Percentiles rank a stretch among this genome's conserved stretches.
phyloP scores from a whole-genome alignment of 2,329 filamentous ascomycete species.

The Aspergillus sp. region DNA sequence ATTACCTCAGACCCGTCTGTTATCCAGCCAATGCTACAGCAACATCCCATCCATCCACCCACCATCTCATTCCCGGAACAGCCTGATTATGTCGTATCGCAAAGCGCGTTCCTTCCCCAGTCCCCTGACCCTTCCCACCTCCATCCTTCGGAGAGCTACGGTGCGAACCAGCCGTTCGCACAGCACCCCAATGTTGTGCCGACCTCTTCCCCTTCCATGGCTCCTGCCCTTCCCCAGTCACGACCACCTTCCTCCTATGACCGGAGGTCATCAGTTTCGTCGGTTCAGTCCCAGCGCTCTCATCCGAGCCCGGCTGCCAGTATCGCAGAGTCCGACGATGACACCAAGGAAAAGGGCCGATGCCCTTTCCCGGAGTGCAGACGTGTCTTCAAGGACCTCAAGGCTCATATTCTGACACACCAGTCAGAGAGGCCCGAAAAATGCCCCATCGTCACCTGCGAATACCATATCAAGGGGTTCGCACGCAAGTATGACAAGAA shows the following conservation, averaged over 20 bases:
- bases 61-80: slow-evolving; percentile 39
- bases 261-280: slow-evolving; percentile 69
- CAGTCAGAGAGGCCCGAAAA: slow-evolving; percentile 89
- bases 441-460: slow-evolving; percentile 87
- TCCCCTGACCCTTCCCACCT: slow-evolving; percentile 42
- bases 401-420: slow-evolving; percentile 93
- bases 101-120: slow-evolving; percentile 32
- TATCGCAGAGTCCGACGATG: slow-evolving; percentile 63
- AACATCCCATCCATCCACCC: slow-evolving; percentile 30
- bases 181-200: slow-evolving; percentile 28
- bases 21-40: slow-evolving; percentile 53
- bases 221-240: slow-evolving; percentile 53
- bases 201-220: slow-evolving; percentile 65
- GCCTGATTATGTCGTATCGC: slow-evolving; percentile 30
- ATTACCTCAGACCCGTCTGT: slow-evolving; percentile 56
- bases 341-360: slow-evolving; percentile 64
- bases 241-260: slow-evolving; percentile 52
- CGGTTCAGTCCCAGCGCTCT: slow-evolving; percentile 67
- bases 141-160: slow-evolving; percentile 31
- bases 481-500: slow-evolving; percentile 97
- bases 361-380: slow-evolving; percentile 85
- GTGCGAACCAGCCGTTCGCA: slow-evolving; percentile 30
- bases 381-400: slow-evolving; percentile 84
- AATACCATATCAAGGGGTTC: slow-evolving; percentile 90
- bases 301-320: slow-evolving; percentile 61